phyloP scores from a whole-genome alignment of 352 stramenopile genomes.

The Pythium phragmitis region DNA sequence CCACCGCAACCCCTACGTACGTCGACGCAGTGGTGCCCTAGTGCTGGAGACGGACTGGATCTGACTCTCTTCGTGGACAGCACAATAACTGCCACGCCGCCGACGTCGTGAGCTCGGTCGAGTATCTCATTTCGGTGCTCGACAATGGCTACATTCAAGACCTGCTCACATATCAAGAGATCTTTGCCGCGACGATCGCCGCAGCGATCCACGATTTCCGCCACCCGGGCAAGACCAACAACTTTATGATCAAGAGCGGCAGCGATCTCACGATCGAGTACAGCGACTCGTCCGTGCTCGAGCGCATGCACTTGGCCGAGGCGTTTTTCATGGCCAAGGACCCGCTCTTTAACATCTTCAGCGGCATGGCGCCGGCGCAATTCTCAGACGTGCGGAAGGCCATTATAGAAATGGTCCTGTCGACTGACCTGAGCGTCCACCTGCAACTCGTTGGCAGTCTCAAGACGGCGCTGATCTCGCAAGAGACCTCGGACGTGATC shows the following conservation, averaged over 20 bases:
- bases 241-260: slow-evolving; percentile 78
- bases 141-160: slow-evolving; percentile 82
- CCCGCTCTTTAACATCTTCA: slow-evolving; percentile 75
- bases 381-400: slow-evolving; percentile 74
- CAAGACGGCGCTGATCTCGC: slow-evolving; percentile 79
- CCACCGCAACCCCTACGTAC: slow-evolving; percentile 77
- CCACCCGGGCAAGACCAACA: slow-evolving; percentile 84
- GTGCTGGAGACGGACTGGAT: background rate
- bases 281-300: slow-evolving; percentile 79
- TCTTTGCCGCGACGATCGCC: slow-evolving; percentile 77
- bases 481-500: slow-evolving; percentile 67
- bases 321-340: slow-evolving; percentile 75
- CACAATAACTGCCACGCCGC: slow-evolving; percentile 82
- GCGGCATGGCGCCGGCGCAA: slow-evolving; percentile 48
- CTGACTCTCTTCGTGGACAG: slow-evolving; percentile 26
- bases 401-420: slow-evolving; percentile 87
- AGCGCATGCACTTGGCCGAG: slow-evolving; percentile 85
- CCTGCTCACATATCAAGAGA: slow-evolving; percentile 76
- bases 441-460: slow-evolving; percentile 75
- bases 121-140: slow-evolving; percentile 80
- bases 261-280: slow-evolving; percentile 79
- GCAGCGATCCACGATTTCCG: slow-evolving; percentile 85
- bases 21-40: background rate
- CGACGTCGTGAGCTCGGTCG: slow-evolving; percentile 78
- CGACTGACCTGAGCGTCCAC: slow-evolving; percentile 81